Conservation (phyloP, 805 yeast species). For the Kazachstania taianensis region DNA sequence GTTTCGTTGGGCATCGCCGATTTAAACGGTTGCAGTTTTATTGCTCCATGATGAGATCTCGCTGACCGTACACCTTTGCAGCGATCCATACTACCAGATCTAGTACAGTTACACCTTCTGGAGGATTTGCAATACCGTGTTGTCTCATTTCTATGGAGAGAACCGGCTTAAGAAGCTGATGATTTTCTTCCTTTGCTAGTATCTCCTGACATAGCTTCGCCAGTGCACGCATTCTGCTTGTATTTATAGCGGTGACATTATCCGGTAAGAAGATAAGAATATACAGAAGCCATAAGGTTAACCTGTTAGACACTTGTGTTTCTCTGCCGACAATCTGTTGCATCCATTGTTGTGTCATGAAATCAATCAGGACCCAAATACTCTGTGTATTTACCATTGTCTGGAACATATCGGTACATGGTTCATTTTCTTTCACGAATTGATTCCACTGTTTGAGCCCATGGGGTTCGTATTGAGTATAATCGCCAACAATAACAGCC, state of each 20-base stretch:
- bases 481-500: constrained; percentile 7
- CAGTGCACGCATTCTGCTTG: constrained; percentile 21
- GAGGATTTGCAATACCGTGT: constrained; percentile 3
- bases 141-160: constrained; percentile 1
- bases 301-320: constrained; percentile 1
- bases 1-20: no score
- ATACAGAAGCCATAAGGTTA: constrained; percentile 22
- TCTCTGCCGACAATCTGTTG: constrained; percentile 14
- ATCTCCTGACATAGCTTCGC: constrained; percentile 20
- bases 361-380: constrained; percentile 21
- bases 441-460: constrained; percentile 25
- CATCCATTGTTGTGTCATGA: constrained; percentile 22
- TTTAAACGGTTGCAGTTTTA: no score
- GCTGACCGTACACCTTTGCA: constrained; percentile 20
- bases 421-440: constrained; percentile 21
- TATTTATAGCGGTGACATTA: constrained; percentile 18
- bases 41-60: constrained; percentile 15
- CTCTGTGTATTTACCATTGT: constrained; percentile 9
- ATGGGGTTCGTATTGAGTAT: constrained; percentile 8
- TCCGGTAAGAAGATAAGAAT: constrained; percentile 20
- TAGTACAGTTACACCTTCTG: constrained; percentile 8
- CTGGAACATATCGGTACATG: constrained; percentile 13
- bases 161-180: neutral
- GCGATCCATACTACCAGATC: constrained; percentile 6
- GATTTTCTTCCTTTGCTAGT: neutral